These are phyloP conservation scores for Luvunga scandens DNA, from an alignment of 345 rosid species.

Conservation along the genomic window DNA sequence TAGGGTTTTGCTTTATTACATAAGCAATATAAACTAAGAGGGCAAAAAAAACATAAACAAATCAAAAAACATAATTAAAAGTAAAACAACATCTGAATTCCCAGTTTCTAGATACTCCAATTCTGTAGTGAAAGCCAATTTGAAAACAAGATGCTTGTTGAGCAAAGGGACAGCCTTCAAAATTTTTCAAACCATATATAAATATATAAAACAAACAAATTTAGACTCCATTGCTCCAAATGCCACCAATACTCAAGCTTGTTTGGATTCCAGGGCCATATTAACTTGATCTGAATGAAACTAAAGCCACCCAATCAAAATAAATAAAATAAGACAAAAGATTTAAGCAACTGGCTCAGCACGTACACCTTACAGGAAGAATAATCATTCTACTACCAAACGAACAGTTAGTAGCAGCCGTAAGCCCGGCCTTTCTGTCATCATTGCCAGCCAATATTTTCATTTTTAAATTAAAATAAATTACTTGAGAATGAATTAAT, in stretches of 20 bases:
- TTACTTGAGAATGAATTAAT: not conserved
- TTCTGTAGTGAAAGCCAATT: not conserved
- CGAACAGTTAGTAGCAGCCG: conserved; percentile 45
- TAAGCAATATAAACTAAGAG: not conserved
- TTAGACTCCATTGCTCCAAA: not conserved
- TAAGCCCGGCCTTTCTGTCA: conserved; percentile 78
- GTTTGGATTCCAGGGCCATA: not conserved
- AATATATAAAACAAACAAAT: too few species aligned
- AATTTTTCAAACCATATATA: not conserved
- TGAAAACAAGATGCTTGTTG: not conserved
- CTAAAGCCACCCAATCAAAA: not conserved
- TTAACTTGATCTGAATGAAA: not conserved
- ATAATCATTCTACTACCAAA: conserved; percentile 60
- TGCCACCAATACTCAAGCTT: not conserved
- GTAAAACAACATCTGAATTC: not conserved
- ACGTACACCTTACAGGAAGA: conserved; percentile 33
- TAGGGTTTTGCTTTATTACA: not conserved
- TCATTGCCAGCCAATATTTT: conserved; percentile 43
- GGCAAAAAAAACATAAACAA: not conserved
- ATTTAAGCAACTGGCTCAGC: conserved; percentile 40
- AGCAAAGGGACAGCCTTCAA: not conserved
- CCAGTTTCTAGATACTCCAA: not conserved
- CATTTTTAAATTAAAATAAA: not conserved
- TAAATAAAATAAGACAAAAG: too few species aligned
- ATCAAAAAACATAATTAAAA: too few species aligned